phyloP scores from a whole-genome alignment of 352 stramenopile species.

The Phytophthora pistaciae region DNA sequence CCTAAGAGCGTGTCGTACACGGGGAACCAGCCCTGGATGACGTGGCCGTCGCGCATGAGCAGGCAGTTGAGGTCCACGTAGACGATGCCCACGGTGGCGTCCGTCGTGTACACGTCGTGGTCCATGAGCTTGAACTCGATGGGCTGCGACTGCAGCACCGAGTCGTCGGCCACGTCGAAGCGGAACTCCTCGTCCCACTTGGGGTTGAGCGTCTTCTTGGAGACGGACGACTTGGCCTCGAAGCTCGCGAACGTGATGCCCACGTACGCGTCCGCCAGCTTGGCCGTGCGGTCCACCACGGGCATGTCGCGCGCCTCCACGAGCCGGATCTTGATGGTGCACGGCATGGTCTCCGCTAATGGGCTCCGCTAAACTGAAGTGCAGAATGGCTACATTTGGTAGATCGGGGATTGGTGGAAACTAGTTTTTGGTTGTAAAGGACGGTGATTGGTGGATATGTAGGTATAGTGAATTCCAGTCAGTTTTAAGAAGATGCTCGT shows the following conservation, averaged over 20 bases:
- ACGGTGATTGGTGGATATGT: neutral
- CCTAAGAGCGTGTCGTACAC: conserved; percentile 98
- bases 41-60: conserved; percentile 92
- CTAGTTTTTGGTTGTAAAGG: neutral
- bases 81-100: conserved; percentile 96
- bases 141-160: conserved; percentile 97
- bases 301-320: conserved; percentile 91
- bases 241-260: conserved; percentile 90
- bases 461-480: neutral
- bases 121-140: conserved; percentile 98
- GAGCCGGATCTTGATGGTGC: conserved; percentile 92
- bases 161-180: conserved; percentile 99
- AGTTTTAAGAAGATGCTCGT: neutral
- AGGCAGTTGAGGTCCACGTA: conserved; percentile 99
- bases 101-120: conserved; percentile 94
- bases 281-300: conserved; percentile 84
- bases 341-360: conserved; percentile 70
- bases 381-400: neutral
- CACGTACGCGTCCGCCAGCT: conserved; percentile 89
- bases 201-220: conserved; percentile 95
- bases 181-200: conserved; percentile 98
- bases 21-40: conserved; percentile 98
- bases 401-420: neutral
- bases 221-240: conserved; percentile 90
- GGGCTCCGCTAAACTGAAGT: too few species aligned